Evolutionary conservation across 805 yeast species (phyloP), one percentile per base, ranked within the genome.

Genomic region (Yarrowia alimentaria): DNA sequence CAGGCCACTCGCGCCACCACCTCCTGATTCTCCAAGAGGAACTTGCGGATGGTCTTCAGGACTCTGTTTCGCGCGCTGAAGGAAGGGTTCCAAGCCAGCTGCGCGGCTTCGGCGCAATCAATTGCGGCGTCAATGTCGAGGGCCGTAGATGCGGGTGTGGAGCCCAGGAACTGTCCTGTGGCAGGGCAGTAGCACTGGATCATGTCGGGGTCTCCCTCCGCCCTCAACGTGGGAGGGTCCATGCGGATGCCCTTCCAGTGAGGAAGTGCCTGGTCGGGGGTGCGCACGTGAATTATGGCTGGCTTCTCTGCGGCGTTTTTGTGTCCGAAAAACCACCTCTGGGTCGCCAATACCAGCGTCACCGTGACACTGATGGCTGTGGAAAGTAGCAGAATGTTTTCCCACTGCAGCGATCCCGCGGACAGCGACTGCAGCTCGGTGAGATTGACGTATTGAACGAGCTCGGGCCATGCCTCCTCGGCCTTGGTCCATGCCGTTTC

Each of bases 151-250:
- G 87, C 80, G 42, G 74, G 69, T 58, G 81, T 82, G 17, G 80
- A 73, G 1, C 96, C 98, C 57, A 91, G 71, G 55, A 71, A 81
- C 67, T 88, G 96, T 25, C 96, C 94, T 0, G 98, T 93, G 0
- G 98, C 96, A 3, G 99, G 99, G 68, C 99, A 91, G 64, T 86
- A 84, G 55, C 90, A 79, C 61, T 87, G 90, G 55, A 91, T 85
- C 56, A 67, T 72, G 16, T 70, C 73, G 2, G 91, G 85, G 50
- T 84, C 89, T 18, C 75, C 76, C 2, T 76, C 74, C 52, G 78
- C 77, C 69, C 57, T 60, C 3, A 86, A 72, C 11, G 79, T 70
- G 11, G 83, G 76, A 0, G 88, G 82, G 48, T 78, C 76, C 25
- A 87, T 71, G 48, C 96, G 71, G 59, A 80, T 83, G 6, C 95